Conservation (phyloP, 108 stramenopile species). For the Pseudonitzschia multistriata region DNA sequence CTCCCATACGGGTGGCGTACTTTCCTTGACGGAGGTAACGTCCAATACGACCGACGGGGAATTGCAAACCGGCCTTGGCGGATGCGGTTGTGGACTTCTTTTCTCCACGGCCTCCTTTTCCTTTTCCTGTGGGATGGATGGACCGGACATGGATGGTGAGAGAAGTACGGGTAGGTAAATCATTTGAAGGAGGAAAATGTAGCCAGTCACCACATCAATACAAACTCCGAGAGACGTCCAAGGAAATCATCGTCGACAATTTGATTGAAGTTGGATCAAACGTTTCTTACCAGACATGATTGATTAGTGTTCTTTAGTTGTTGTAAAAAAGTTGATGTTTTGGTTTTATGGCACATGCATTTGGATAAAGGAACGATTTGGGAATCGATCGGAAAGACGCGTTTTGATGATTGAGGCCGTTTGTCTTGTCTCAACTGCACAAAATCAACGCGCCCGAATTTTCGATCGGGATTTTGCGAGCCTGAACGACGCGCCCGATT, state of each 20-base stretch:
- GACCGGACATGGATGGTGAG: neutral
- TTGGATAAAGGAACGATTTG: neutral
- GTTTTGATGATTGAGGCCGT: neutral
- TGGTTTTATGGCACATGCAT: neutral
- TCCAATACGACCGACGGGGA: slow-evolving; percentile 94
- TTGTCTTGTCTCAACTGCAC: neutral
- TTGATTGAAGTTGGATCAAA: too few species aligned
- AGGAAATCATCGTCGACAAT: neutral
- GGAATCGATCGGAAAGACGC: neutral
- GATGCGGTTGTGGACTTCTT: slow-evolving; percentile 84
- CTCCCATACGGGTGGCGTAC: slow-evolving; percentile 92
- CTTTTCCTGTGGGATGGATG: slow-evolving; percentile 33
- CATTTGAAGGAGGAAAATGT: too few species aligned
- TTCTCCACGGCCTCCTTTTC: slow-evolving; percentile 79
- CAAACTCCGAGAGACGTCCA: too few species aligned
- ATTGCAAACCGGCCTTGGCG: slow-evolving; percentile 95
- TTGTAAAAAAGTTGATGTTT: neutral
- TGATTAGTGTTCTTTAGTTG: neutral
- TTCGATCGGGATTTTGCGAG: neutral
- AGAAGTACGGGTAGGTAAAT: too few species aligned
- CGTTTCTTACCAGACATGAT: slow-evolving; percentile 12
- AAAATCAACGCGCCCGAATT: slow-evolving; percentile 1
- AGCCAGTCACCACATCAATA: too few species aligned
- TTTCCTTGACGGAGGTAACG: slow-evolving; percentile 95
- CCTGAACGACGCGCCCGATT: slow-evolving; percentile 5